Percentiles rank a stretch among this genome's conserved stretches.
phyloP scores from a whole-genome alignment of 2,329 filamentous ascomycete genomes.

The Curvularia spicifera region DNA sequence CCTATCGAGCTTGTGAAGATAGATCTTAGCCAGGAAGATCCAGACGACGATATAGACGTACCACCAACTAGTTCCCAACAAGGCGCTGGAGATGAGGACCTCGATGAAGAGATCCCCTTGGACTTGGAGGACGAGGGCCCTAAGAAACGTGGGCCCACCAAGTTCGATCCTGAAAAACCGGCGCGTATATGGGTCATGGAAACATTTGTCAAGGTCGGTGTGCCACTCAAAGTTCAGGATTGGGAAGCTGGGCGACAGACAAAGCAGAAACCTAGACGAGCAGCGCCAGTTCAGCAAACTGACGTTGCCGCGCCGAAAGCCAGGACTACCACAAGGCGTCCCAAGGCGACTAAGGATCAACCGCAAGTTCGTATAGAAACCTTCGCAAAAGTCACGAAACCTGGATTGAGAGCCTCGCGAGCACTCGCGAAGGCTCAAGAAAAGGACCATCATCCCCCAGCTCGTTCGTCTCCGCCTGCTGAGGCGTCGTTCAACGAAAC shows the following conservation, averaged over 20 bases:
- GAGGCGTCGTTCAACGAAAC: constrained; percentile 13
- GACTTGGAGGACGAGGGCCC: constrained; percentile 48
- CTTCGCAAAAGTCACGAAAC: constrained; percentile 48
- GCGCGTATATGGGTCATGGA: constrained; percentile 74
- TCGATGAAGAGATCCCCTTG: constrained; percentile 43
- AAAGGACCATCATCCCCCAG: constrained; percentile 1
- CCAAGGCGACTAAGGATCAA: constrained; percentile 28
- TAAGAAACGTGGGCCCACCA: constrained; percentile 53
- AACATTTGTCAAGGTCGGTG: constrained; percentile 67
- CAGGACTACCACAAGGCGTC: constrained; percentile 29
- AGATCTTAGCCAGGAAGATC: constrained; percentile 74
- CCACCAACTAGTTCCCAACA: constrained; percentile 26
- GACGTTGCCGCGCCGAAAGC: constrained; percentile 28
- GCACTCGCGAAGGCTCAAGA: constrained; percentile 31
- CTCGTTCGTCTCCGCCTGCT: constrained; percentile 7
- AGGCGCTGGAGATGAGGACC: constrained; percentile 28
- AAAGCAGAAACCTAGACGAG: constrained; percentile 32
- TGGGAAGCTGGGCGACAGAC: constrained; percentile 60
- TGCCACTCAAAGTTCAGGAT: constrained; percentile 68
- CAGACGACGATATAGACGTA: constrained; percentile 67
- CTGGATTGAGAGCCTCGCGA: constrained; percentile 31
- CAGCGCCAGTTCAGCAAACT: constrained; percentile 30
- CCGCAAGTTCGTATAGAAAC: constrained; percentile 35
- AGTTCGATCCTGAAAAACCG: constrained; percentile 69
- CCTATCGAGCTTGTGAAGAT: constrained; percentile 80